Conservation (phyloP, 2,329 filamentous ascomycete genomes). For the Xylaria sp. region DNA sequence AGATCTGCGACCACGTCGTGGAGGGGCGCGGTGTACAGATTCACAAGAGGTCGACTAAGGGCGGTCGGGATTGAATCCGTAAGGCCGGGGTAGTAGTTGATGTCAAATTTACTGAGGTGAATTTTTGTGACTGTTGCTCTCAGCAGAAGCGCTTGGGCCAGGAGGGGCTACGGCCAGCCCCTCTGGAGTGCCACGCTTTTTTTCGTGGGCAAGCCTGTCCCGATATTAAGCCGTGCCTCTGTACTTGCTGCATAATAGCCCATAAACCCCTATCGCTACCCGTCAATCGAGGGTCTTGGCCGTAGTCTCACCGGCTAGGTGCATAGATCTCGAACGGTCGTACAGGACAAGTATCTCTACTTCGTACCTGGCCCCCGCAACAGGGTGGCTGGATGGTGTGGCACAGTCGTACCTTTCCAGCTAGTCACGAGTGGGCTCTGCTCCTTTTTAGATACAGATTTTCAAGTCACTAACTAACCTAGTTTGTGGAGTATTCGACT, state of each 20-base stretch:
- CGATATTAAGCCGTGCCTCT: constrained; percentile 18
- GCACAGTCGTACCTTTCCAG: background rate
- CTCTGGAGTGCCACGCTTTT: constrained; percentile 13
- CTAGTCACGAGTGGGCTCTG: background rate
- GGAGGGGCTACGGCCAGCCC: constrained; percentile 18
- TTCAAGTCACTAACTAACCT: background rate
- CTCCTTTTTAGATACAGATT: background rate
- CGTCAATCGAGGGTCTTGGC: background rate
- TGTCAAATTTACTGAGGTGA: constrained; percentile 14
- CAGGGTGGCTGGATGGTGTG: background rate
- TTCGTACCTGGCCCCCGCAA: background rate
- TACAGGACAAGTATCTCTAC: background rate
- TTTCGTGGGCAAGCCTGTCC: constrained; percentile 19
- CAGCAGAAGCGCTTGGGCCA: constrained; percentile 15
- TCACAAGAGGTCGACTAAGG: constrained; percentile 10
- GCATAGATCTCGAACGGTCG: background rate
- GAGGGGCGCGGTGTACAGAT: constrained; percentile 7
- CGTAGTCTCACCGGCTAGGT: background rate
- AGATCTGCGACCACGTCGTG: constrained; percentile 11
- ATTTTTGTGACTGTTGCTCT: constrained; percentile 19
- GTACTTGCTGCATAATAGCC: constrained; percentile 6
- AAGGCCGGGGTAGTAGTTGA: constrained; percentile 13
- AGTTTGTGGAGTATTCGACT: background rate
- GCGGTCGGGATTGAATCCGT: constrained; percentile 19
- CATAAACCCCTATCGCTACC: background rate